These are phyloP conservation scores for Plasmodium reichenowi DNA, from an alignment of 169 alveolate genomes.

Conservation along the genomic window DNA sequence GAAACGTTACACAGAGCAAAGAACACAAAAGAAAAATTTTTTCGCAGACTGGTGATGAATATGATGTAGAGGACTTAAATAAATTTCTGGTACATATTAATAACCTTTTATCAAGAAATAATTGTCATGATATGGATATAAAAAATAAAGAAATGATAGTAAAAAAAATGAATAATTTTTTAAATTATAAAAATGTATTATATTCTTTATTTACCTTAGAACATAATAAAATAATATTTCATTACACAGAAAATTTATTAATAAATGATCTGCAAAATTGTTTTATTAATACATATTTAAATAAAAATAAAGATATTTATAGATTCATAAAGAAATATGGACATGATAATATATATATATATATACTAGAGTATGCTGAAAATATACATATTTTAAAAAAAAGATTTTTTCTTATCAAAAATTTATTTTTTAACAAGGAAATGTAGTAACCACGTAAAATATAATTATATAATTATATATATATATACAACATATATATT, in stretches of 20 bases:
- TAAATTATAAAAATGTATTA: slow-evolving; percentile 37
- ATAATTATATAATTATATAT: no score
- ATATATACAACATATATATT: no score
- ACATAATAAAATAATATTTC: slow-evolving; percentile 40
- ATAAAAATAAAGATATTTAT: slow-evolving; percentile 27
- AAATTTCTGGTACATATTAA: slow-evolving; percentile 20
- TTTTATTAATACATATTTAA: slow-evolving; percentile 26
- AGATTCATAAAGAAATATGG: slow-evolving; percentile 35
- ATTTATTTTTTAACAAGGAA: slow-evolving; percentile 11
- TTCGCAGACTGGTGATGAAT: not conserved
- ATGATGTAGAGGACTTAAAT: slow-evolving; percentile 2
- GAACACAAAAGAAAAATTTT: slow-evolving; percentile 11
- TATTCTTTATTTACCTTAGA: slow-evolving; percentile 50
- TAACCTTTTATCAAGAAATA: not conserved
- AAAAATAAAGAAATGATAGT: not conserved
- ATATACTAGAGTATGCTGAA: slow-evolving; percentile 23
- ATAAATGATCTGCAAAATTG: slow-evolving; percentile 30
- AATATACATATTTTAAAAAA: slow-evolving; percentile 26
- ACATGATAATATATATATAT: slow-evolving; percentile 30
- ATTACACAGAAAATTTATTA: slow-evolving; percentile 22
- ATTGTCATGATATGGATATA: not conserved
- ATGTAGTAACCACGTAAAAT: no score
- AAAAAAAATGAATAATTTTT: slow-evolving; percentile 23
- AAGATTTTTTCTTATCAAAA: slow-evolving; percentile 19
- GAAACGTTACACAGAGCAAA: slow-evolving; percentile 24